A percentile compares a stretch with the other conserved stretches of the same genome.
These are phyloP conservation scores for Chondrus crispus DNA, from an alignment of 23 red algal species.

Conservation along the genomic window DNA sequence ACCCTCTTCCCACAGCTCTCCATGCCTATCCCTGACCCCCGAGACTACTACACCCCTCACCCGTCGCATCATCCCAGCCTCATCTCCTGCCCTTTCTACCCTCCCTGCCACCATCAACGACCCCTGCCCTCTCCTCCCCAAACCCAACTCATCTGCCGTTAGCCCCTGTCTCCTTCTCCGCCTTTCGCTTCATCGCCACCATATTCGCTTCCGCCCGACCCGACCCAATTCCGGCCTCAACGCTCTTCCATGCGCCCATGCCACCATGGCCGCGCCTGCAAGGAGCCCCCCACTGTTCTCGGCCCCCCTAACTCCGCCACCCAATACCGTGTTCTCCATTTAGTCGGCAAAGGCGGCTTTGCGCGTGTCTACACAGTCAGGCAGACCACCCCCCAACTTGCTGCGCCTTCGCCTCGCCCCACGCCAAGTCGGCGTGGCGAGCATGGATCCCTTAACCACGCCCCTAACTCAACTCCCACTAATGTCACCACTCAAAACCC, in stretches of 20 bases:
- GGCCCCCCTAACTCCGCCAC: neutral
- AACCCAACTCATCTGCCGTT: neutral
- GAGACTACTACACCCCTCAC: no score
- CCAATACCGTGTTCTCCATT: neutral
- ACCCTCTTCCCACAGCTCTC: no score
- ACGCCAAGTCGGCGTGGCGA: neutral
- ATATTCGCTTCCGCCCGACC: neutral
- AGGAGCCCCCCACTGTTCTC: conserved; percentile 4
- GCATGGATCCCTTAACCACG: neutral
- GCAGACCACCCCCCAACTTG: no score
- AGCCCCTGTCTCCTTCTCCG: neutral
- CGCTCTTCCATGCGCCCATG: neutral
- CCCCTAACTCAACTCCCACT: neutral
- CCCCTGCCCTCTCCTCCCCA: neutral
- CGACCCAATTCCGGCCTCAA: neutral
- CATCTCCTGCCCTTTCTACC: no score
- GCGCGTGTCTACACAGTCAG: neutral
- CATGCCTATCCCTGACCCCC: no score
- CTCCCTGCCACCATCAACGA: no score
- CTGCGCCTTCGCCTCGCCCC: neutral
- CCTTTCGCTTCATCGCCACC: neutral
- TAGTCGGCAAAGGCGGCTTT: conserved; percentile 7
- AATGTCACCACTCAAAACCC: neutral
- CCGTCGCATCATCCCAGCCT: no score
- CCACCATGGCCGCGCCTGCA: neutral